Conservation (phyloP, 805 yeast genomes). For the Jamesozyma gamospora region DNA sequence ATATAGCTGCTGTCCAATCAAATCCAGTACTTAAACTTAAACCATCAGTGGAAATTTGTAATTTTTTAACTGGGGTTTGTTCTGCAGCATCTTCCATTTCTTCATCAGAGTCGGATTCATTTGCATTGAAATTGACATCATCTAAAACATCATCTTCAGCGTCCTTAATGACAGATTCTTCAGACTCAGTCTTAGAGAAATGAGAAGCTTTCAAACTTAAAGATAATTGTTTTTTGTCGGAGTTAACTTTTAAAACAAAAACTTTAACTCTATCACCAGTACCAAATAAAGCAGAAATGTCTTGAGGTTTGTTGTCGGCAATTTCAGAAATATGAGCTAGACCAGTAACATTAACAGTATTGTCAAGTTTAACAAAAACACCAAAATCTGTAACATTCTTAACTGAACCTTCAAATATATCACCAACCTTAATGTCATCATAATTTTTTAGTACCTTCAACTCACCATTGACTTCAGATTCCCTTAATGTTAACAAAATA, state of each 20-base stretch:
- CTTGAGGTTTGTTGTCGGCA: slow-evolving; percentile 53
- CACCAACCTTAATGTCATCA: slow-evolving; percentile 61
- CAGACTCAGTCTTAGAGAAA: slow-evolving; percentile 39
- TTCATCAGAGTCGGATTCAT: slow-evolving; percentile 11
- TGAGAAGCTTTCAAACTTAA: slow-evolving; percentile 93
- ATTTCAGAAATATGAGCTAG: slow-evolving; percentile 80
- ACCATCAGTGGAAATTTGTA: slow-evolving; percentile 36
- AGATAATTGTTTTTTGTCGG: slow-evolving; percentile 62
- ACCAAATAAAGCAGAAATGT: slow-evolving; percentile 58
- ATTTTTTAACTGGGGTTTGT: slow-evolving; percentile 7
- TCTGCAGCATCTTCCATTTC: slow-evolving; percentile 29
- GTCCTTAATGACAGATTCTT: slow-evolving; percentile 12
- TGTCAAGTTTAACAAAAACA: slow-evolving; percentile 75
- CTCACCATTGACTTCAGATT: slow-evolving; percentile 68
- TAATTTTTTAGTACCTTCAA: slow-evolving; percentile 47
- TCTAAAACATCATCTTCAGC: slow-evolving; percentile 24
- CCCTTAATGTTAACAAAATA: slow-evolving; percentile 70
- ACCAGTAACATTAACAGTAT: slow-evolving; percentile 67
- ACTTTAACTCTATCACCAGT: slow-evolving; percentile 90
- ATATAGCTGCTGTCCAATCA: slow-evolving; percentile 89
- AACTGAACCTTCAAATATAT: slow-evolving; percentile 66
- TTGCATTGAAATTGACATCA: slow-evolving; percentile 28
- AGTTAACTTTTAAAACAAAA: slow-evolving; percentile 54
- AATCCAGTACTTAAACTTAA: slow-evolving; percentile 72
- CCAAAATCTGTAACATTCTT: slow-evolving; percentile 78